phyloP scores from a whole-genome alignment of 1,139 yeast genomes.

The Eremothecium cymbalariae region DNA sequence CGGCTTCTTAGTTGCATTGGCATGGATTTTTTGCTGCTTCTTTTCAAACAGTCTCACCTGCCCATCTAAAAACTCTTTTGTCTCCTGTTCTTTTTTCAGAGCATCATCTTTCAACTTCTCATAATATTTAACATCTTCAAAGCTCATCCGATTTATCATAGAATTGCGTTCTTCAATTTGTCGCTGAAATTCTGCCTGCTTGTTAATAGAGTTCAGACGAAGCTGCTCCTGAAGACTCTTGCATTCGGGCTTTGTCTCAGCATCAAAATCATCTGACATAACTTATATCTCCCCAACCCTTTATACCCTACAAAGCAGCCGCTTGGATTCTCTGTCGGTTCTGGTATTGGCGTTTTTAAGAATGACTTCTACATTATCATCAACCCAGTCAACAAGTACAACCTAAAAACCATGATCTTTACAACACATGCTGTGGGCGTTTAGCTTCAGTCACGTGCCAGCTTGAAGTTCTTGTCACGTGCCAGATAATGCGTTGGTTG shows the following conservation, averaged over 20 bases:
- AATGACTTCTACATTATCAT: too few relatives aligned
- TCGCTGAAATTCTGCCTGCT: constrained; percentile 4
- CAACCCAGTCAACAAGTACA: too few relatives aligned
- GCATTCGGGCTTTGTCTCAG: not conserved
- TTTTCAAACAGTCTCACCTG: constrained; percentile 1
- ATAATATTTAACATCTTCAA: not conserved
- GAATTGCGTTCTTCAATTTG: constrained; percentile 1
- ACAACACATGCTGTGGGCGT: too few relatives aligned
- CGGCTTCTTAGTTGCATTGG: not conserved
- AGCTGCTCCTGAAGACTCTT: constrained; percentile 3
- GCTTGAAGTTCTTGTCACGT: too few relatives aligned
- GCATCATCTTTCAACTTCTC: not conserved
- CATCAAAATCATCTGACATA: too few relatives aligned
- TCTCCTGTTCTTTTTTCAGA: not conserved
- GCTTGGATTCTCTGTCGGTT: too few relatives aligned
- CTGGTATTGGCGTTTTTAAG: too few relatives aligned
- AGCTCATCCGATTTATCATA: constrained; percentile 4
- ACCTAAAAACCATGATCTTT: too few relatives aligned
- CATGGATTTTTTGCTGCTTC: not conserved
- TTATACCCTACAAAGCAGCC: too few relatives aligned
- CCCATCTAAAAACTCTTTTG: not conserved
- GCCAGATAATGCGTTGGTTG: too few relatives aligned
- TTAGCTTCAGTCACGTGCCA: too few relatives aligned
- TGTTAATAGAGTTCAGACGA: constrained; percentile 1
- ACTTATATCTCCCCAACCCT: too few relatives aligned